Base-by-base conservation (phyloP, 371 early-diverging fungal species). In the Coemansia sp. region DNA sequence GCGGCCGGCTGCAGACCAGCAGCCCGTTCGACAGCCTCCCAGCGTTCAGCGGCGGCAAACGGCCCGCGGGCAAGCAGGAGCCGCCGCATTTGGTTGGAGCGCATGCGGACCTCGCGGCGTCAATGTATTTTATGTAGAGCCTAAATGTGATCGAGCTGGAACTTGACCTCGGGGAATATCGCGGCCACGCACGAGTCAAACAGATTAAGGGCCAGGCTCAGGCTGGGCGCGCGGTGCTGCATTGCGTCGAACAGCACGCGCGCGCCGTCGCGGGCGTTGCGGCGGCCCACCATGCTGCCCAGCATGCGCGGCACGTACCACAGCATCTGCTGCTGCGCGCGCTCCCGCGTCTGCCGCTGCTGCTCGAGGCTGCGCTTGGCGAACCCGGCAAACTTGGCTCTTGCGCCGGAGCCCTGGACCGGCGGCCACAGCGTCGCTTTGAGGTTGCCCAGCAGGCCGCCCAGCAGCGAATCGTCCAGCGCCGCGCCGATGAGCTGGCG, bases 191-290 rank as follows among this genome's bases (percentile, higher is more conserved):
- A 57, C 61, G 88, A 92, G 72, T 95, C 95, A 33, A 94, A 72
- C 3, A 90, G 59, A 2, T 76, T 81, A 66, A 93, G 88, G 7
- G 84, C 78, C 31, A 94, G 75, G 54, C 89, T 88, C 61, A 89
- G 88, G 61, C 94, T 94, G 11, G 93, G 71, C n/a, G 85, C 58
- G 31, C 82, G 82, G 57, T 88, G 84, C 76, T 95, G 95, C 55
- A 94, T 81, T 1, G 89, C 81, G 33, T 83, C 84, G 63, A 89
- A 84, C 8, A 92, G 69, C 36, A 90, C 76, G 34, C 82, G 59
- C 1, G 94, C 92, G 7, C 94, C 95, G 35, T 85, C 81, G 11
- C 84, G 74, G 0, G 94, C 91, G 65, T 95, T 95, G 59, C 87
- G 86, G 52, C 86, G 80, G 4, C 95, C 95, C 1, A 94, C 92